Percentiles rank a stretch among this genome's conserved stretches.
Conservation (phyloP, 2,329 filamentous ascomycete genomes). For the Raffaelea albimanens region DNA sequence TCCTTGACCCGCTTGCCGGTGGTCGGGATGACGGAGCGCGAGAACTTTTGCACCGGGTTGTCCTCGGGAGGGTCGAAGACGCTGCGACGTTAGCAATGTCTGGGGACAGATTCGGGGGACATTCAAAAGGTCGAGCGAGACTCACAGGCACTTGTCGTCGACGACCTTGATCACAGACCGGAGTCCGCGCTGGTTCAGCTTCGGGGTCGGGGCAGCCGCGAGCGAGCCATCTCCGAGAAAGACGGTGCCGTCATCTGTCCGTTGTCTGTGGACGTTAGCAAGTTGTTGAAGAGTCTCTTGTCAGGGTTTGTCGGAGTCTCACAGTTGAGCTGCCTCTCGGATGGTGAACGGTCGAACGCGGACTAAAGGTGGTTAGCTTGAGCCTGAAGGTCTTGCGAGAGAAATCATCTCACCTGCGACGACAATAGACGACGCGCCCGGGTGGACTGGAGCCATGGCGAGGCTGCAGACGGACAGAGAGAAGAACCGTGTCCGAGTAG, state of each 20-base stretch:
- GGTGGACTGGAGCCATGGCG: constrained; percentile 27
- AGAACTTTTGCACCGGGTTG: constrained; percentile 81
- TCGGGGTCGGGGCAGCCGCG: constrained; percentile 76
- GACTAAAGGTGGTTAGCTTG: constrained; percentile 35
- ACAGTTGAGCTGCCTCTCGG: constrained; percentile 88
- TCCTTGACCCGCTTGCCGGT: constrained; percentile 91
- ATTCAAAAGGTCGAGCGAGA: constrained; percentile 14
- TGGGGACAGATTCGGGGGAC: too few species aligned
- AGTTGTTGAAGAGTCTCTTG: not conserved
- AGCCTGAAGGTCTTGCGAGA: not conserved
- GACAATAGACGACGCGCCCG: constrained; percentile 48
- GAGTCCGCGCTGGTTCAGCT: constrained; percentile 76
- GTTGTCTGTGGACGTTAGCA: constrained; percentile 33
- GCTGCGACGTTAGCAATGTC: constrained; percentile 35
- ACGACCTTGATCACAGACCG: constrained; percentile 91
- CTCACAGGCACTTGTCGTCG: constrained; percentile 91
- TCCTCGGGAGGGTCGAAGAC: constrained; percentile 97
- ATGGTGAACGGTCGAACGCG: constrained; percentile 70
- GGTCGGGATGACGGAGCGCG: constrained; percentile 64
- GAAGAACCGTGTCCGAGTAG: too few species aligned
- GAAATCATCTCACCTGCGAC: constrained; percentile 39
- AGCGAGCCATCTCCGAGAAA: constrained; percentile 97
- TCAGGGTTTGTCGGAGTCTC: too few species aligned
- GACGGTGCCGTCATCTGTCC: constrained; percentile 71
- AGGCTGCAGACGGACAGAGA: not conserved